phyloP scores from a whole-genome alignment of 257 asterid species.

The Nicotiana benthamiana region DNA sequence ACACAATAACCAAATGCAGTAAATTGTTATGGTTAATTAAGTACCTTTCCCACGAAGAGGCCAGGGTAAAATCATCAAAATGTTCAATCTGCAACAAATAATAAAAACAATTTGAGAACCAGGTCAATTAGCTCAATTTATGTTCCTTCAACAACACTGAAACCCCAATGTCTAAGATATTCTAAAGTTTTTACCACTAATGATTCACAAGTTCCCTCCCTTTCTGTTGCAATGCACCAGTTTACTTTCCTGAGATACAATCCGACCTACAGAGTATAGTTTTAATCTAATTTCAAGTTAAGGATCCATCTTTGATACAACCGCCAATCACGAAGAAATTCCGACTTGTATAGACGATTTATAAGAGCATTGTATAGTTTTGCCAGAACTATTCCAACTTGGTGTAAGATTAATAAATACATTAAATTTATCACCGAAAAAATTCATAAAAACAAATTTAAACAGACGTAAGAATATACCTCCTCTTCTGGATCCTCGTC shows the following conservation, averaged over 20 bases:
- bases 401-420: background rate
- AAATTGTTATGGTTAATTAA: background rate
- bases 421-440: background rate
- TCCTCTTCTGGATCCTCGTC: conserved; percentile 10
- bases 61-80: conserved; percentile 87
- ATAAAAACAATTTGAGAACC: background rate
- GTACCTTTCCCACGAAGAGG: conserved; percentile 93
- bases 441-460: background rate
- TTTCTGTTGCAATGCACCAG: background rate
- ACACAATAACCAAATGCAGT: background rate
- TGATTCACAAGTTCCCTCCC: background rate
- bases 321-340: background rate
- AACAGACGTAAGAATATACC: background rate
- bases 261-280: background rate
- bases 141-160: background rate
- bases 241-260: background rate
- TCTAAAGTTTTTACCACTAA: background rate
- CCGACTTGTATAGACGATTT: background rate
- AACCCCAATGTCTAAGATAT: background rate
- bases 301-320: background rate
- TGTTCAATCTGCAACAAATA: conserved; percentile 58
- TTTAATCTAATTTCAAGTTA: background rate
- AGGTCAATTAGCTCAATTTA: too few relatives aligned
- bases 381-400: background rate
- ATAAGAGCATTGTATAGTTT: background rate